phyloP scores from a whole-genome alignment of 768 basidiomycete genomes.

The Termitomyces sp. region DNA sequence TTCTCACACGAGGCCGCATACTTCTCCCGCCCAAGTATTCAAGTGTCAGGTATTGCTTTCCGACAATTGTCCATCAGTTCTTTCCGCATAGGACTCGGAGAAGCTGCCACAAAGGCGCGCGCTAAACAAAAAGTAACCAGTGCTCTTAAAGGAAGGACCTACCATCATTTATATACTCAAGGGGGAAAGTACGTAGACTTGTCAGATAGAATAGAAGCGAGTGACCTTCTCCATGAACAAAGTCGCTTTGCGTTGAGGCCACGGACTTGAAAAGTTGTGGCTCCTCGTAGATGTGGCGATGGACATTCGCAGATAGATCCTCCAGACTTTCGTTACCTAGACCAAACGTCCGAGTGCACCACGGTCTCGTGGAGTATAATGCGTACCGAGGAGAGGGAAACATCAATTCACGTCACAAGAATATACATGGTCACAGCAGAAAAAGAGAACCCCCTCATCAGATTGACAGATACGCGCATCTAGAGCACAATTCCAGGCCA shows the following conservation, averaged over 20 bases:
- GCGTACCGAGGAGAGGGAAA: neutral
- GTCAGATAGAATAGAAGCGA: neutral
- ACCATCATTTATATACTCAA: neutral
- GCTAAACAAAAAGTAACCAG: neutral
- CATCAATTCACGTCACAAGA: neutral
- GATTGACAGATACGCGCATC: neutral
- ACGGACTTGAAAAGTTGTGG: neutral
- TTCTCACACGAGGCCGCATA: slow-evolving; percentile 8
- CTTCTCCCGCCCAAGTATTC: slow-evolving; percentile 14
- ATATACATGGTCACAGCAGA: neutral
- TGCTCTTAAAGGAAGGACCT: neutral
- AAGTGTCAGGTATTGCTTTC: neutral
- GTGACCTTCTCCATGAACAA: neutral
- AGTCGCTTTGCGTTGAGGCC: neutral
- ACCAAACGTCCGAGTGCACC: neutral
- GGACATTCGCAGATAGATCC: slow-evolving; percentile 6
- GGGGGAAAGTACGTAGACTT: neutral
- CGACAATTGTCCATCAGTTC: neutral
- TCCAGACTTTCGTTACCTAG: neutral
- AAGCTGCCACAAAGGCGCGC: neutral
- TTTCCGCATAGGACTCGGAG: neutral
- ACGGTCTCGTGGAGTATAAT: neutral
- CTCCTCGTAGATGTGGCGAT: neutral
- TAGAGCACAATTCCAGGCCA: neutral
- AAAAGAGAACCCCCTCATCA: neutral